Conservation (phyloP, 768 basidiomycete species). For the Steccherinum ochraceum region DNA sequence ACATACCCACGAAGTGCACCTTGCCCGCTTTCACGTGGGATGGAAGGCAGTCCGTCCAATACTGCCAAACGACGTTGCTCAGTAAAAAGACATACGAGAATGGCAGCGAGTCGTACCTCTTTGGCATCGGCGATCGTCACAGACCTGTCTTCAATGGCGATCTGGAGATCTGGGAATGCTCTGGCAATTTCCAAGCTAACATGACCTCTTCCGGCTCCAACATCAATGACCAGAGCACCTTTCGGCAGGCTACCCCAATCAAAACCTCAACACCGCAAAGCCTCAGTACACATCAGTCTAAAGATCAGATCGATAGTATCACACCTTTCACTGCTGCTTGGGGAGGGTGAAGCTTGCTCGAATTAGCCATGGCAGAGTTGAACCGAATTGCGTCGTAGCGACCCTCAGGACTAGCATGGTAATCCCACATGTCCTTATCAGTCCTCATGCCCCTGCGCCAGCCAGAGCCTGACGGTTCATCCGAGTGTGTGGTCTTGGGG, state of each 20-base stretch:
- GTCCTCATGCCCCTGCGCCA: slow-evolving; percentile 17
- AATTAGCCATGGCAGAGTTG: slow-evolving; percentile 17
- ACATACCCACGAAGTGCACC: slow-evolving; percentile 4
- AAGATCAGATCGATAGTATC: not conserved
- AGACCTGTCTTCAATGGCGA: slow-evolving; percentile 16
- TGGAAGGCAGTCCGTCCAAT: slow-evolving; percentile 2
- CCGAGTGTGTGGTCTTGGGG: slow-evolving; percentile 8
- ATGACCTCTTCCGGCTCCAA: slow-evolving; percentile 17
- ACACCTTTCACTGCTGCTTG: not conserved
- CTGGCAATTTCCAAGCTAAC: slow-evolving; percentile 7
- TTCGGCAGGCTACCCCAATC: slow-evolving; percentile 6
- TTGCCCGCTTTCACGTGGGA: not conserved
- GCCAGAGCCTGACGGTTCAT: slow-evolving; percentile 13
- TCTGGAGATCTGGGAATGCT: slow-evolving; percentile 5
- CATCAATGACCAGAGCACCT: slow-evolving; percentile 14
- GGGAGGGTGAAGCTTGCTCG: not conserved
- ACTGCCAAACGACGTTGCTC: not conserved
- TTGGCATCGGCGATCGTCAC: slow-evolving; percentile 10
- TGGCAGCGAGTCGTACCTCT: too few species aligned
- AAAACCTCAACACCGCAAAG: slow-evolving; percentile 1
- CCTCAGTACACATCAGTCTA: not conserved
- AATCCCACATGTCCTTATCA: slow-evolving; percentile 13
- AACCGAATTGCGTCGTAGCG: slow-evolving; percentile 14
- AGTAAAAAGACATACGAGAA: not conserved
- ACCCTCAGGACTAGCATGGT: slow-evolving; percentile 20